These are phyloP conservation scores for Aspergillus sp. DNA, from an alignment of 2,329 filamentous ascomycete species.

Conservation along the genomic window DNA sequence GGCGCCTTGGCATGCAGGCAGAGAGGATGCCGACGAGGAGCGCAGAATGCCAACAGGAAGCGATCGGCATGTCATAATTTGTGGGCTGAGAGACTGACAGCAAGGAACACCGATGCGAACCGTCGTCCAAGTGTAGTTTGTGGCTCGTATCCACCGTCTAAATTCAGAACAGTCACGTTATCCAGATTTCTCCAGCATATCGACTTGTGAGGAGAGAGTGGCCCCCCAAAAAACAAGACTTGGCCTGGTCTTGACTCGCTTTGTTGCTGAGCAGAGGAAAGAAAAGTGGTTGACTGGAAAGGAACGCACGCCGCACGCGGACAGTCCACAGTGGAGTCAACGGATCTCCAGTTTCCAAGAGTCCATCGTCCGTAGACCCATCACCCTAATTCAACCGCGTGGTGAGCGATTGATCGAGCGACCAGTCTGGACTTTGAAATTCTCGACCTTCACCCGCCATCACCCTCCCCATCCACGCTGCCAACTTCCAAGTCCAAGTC, in stretches of 20 bases:
- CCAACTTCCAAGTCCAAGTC: background rate
- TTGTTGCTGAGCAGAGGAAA: background rate
- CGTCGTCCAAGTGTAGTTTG: no score
- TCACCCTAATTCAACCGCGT: background rate
- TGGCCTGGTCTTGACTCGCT: background rate
- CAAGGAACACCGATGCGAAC: background rate
- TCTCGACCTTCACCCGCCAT: background rate
- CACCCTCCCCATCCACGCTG: background rate
- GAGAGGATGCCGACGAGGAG: background rate
- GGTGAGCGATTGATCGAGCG: background rate
- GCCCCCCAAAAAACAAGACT: background rate
- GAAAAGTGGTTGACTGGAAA: background rate
- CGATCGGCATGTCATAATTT: background rate
- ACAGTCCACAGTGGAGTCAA: background rate
- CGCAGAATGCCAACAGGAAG: background rate
- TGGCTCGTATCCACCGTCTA: background rate
- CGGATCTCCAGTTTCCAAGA: no score
- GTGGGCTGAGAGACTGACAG: background rate
- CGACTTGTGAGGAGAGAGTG: background rate
- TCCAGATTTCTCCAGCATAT: background rate
- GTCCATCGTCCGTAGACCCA: background rate
- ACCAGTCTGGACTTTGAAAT: background rate
- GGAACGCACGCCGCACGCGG: no score
- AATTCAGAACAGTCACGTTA: background rate
- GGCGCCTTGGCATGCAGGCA: background rate